A percentile compares a stretch with the other conserved stretches of the same genome.
Evolutionary conservation across 805 yeast species (phyloP).

Genomic region (Hanseniaspora singularis): DNA sequence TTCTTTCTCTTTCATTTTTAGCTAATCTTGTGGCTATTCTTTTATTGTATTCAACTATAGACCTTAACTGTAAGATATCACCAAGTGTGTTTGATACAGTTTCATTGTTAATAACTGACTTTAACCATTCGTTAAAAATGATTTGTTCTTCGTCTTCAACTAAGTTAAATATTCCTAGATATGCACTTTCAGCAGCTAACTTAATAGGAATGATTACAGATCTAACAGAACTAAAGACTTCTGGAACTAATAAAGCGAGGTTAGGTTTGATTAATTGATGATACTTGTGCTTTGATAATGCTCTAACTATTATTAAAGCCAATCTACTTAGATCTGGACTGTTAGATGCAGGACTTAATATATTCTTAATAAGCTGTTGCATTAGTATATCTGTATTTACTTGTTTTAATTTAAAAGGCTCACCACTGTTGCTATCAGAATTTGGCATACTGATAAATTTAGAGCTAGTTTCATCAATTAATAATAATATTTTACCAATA

Average conservation of each 20-base stretch:
- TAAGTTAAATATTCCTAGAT: conserved; percentile 55
- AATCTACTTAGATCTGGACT: conserved; percentile 72
- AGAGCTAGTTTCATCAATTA: conserved; percentile 34
- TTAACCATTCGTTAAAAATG: conserved; percentile 56
- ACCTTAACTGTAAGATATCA: conserved; percentile 51
- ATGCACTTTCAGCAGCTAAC: conserved; percentile 88
- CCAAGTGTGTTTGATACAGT: conserved; percentile 33
- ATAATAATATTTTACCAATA: conserved; percentile 63
- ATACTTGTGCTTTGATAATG: conserved; percentile 54
- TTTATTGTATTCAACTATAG: conserved; percentile 76
- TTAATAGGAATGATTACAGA: conserved; percentile 85
- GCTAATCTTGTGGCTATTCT: conserved; percentile 87
- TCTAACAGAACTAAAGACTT: conserved; percentile 71
- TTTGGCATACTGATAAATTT: conserved; percentile 28
- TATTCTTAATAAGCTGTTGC: conserved; percentile 38
- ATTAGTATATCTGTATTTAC: conserved; percentile 36
- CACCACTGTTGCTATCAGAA: conserved; percentile 16
- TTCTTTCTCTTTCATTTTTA: conserved; percentile 71
- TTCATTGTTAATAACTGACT: conserved; percentile 29
- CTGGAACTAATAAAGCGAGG: conserved; percentile 49
- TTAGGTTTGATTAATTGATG: conserved; percentile 40
- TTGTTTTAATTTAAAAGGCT: conserved; percentile 33
- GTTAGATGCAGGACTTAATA: conserved; percentile 43
- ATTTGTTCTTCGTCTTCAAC: conserved; percentile 50
- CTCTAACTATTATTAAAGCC: conserved; percentile 61